These are phyloP conservation scores for Tetrahymena thermophila DNA, from an alignment of 73 alveolate species.

Conservation along the genomic window DNA sequence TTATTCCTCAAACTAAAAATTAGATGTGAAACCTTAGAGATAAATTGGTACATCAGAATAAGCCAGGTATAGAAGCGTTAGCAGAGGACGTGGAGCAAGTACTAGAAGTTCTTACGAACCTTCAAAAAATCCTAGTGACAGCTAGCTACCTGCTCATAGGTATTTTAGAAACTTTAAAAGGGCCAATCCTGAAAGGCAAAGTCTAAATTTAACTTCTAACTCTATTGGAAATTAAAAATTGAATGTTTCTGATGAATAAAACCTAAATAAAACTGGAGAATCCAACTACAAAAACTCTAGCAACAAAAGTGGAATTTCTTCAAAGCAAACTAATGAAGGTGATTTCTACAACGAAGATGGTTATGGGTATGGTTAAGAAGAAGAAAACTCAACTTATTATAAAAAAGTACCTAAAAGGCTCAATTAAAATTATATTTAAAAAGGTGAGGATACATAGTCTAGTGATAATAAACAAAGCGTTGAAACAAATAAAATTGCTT, in stretches of 20 bases:
- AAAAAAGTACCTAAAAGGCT: background rate
- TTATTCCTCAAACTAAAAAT: background rate
- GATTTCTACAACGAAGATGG: background rate
- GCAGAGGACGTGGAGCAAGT: background rate
- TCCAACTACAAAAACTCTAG: background rate
- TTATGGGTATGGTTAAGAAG: background rate
- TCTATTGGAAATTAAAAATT: background rate
- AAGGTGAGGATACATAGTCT: background rate
- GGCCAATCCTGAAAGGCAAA: background rate
- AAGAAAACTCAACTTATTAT: background rate
- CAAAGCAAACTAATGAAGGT: background rate
- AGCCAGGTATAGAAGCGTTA: background rate
- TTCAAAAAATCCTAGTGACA: background rate
- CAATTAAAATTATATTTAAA: background rate
- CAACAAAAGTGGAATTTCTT: background rate
- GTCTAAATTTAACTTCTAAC: background rate
- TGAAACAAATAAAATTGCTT: background rate
- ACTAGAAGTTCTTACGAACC: background rate
- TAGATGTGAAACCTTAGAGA: background rate
- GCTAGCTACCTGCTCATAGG: background rate
- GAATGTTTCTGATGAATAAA: background rate
- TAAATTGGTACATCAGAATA: background rate
- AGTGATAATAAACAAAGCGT: background rate
- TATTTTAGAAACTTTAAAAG: background rate
- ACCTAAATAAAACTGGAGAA: background rate